Conservation (phyloP, 306 rosid genomes). For the Begonia masoniana region DNA sequence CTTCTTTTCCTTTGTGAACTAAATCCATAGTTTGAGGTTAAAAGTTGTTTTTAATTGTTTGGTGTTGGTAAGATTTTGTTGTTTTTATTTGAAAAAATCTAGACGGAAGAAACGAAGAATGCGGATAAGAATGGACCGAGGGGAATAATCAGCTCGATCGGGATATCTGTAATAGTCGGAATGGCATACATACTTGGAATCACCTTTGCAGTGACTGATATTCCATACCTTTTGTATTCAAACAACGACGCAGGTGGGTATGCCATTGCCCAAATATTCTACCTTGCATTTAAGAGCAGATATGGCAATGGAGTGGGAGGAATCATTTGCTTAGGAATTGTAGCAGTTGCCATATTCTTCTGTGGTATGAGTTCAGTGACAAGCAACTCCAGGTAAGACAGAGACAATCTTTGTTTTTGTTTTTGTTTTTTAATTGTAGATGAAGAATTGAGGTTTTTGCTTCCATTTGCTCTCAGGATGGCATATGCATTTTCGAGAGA, state of each 20-base stretch:
- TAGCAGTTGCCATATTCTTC: constrained; percentile 84
- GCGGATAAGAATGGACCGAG: constrained; percentile 91
- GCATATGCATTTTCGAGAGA: constrained; percentile 96
- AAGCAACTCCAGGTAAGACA: constrained; percentile 81
- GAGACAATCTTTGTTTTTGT: not conserved
- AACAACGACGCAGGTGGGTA: constrained; percentile 86
- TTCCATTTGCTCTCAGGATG: constrained; percentile 42
- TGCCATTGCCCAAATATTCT: constrained; percentile 92
- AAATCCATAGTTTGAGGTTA: too few species aligned
- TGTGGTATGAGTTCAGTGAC: constrained; percentile 98
- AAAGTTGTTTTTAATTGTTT: constrained; percentile 1
- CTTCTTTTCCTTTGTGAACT: not conserved
- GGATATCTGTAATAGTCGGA: constrained; percentile 80
- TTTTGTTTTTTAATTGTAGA: not conserved
- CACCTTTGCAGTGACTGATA: constrained; percentile 71
- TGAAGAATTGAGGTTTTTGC: constrained; percentile 1
- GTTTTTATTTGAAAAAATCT: constrained; percentile 16
- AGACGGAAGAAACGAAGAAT: constrained; percentile 93
- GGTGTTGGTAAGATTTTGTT: not conserved
- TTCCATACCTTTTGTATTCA: constrained; percentile 56
- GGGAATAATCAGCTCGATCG: constrained; percentile 92
- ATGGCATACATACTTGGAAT: constrained; percentile 84
- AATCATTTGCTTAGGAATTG: constrained; percentile 71
- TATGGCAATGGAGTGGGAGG: constrained; percentile 91
- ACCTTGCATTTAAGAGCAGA: constrained; percentile 72